Conservation (phyloP, 2,329 filamentous ascomycete genomes). For the Graphiopsis chlorocephala region DNA sequence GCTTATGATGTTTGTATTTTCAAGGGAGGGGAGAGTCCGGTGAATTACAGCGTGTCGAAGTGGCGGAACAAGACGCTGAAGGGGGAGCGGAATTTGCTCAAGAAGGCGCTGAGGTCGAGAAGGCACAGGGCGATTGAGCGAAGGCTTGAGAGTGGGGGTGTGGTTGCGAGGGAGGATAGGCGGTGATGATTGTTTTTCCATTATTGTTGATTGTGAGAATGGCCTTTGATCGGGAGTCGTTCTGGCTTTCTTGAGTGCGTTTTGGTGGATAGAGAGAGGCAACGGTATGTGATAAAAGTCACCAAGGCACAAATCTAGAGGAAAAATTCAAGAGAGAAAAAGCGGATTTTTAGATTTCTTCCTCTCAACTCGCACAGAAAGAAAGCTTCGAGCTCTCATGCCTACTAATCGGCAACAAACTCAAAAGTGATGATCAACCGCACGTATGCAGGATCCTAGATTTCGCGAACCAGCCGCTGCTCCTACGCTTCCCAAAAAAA, state of each 20-base stretch:
- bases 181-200: neutral
- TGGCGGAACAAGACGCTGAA: slow-evolving; percentile 26
- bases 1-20: slow-evolving; percentile 52
- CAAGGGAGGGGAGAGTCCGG: slow-evolving; percentile 48
- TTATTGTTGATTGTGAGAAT: neutral
- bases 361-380: neutral
- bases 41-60: slow-evolving; percentile 47
- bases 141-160: neutral
- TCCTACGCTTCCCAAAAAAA: too few species aligned
- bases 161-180: neutral
- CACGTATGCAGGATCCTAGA: neutral
- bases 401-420: neutral
- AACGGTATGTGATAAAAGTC: too few species aligned
- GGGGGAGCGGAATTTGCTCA: slow-evolving; percentile 20
- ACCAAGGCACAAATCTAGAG: neutral
- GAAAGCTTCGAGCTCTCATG: neutral
- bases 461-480: neutral
- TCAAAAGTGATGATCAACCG: neutral
- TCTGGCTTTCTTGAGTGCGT: neutral
- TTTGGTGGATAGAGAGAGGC: too few species aligned
- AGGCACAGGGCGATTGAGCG: neutral
- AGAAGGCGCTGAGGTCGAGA: slow-evolving; percentile 1
- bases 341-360: neutral
- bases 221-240: neutral
- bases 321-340: neutral